Percentiles rank a stretch among this genome's conserved stretches.
Evolutionary conservation across 139 green algal genomes (phyloP).

Genomic region (Haematococcus sp.): DNA sequence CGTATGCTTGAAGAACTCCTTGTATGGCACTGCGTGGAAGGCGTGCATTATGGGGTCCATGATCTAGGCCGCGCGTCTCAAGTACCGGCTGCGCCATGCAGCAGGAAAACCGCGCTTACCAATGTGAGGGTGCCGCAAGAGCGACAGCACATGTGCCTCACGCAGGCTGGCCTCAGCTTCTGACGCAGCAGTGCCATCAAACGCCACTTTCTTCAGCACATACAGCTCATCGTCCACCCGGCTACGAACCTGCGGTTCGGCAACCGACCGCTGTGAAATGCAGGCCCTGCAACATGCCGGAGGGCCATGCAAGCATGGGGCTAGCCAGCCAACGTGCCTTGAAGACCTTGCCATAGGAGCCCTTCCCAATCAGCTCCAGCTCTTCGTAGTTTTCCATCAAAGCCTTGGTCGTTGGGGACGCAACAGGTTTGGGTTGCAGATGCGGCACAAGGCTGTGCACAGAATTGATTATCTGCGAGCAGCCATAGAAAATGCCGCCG

Average conservation of each 20-base stretch:
- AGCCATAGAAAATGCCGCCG: no score
- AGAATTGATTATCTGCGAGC: no score
- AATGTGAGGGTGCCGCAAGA: constrained; percentile 38
- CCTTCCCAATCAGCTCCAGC: constrained; percentile 40
- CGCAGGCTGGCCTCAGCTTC: constrained; percentile 29
- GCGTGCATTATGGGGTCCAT: not conserved
- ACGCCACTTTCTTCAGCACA: constrained; percentile 37
- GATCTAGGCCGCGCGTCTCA: no score
- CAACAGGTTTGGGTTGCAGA: no score
- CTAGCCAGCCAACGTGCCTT: constrained; percentile 29
- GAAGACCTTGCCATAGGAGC: constrained; percentile 50
- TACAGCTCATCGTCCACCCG: constrained; percentile 18
- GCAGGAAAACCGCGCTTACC: not conserved
- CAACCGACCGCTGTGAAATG: not conserved
- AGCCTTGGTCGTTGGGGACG: no score
- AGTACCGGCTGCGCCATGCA: not conserved
- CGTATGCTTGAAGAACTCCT: constrained; percentile 45
- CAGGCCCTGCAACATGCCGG: not conserved
- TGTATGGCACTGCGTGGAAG: constrained; percentile 23
- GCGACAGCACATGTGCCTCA: constrained; percentile 29
- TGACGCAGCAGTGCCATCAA: constrained; percentile 19
- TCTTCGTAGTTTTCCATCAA: constrained; percentile 30
- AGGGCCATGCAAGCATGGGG: not conserved
- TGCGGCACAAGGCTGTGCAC: no score
- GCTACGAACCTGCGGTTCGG: not conserved